Evolutionary conservation across 805 yeast genomes (phyloP), one percentile per base, ranked within the genome.

Genomic region (Novakomyces olei): DNA sequence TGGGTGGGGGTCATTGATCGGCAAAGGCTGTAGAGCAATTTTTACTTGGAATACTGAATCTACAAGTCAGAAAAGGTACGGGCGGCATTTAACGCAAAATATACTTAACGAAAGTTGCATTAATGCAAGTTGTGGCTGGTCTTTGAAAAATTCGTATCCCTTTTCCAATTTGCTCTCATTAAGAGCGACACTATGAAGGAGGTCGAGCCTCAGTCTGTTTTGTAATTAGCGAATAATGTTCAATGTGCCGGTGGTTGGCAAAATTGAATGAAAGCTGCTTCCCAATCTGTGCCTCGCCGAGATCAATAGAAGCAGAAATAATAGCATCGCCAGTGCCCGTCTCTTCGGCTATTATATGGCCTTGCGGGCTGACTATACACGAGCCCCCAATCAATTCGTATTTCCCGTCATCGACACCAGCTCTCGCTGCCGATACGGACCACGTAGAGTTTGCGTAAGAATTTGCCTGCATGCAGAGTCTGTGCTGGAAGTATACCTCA

Each of bases 121-220:
- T n/a, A n/a, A n/a, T n/a, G n/a, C n/a, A n/a, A n/a, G n/a, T n/a
- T n/a, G n/a, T n/a, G n/a, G n/a, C n/a, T n/a, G n/a, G n/a, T n/a
- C n/a, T n/a, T n/a, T n/a, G n/a, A n/a, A n/a, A n/a, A n/a, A n/a
- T n/a, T n/a, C n/a, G n/a, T n/a, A n/a, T n/a, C n/a, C n/a, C n/a
- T n/a, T n/a, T n/a, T n/a, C n/a, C n/a, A n/a, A n/a, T n/a, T n/a
- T n/a, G n/a, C n/a, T n/a, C n/a, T n/a, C n/a, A n/a, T n/a, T n/a
- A n/a, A n/a, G n/a, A n/a, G n/a, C n/a, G n/a, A n/a, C n/a, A n/a
- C n/a, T n/a, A n/a, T n/a, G n/a, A n/a, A n/a, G n/a, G n/a, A n/a
- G n/a, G n/a, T n/a, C n/a, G n/a, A 64, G 64, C 10, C 70, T 79
- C 4, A 53, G 17, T 24, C 30, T 34, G 36, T 10, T 15, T 17